Evolutionary conservation across 1,139 yeast genomes (phyloP).

Genomic region (Schwanniomyces etchellsii): DNA sequence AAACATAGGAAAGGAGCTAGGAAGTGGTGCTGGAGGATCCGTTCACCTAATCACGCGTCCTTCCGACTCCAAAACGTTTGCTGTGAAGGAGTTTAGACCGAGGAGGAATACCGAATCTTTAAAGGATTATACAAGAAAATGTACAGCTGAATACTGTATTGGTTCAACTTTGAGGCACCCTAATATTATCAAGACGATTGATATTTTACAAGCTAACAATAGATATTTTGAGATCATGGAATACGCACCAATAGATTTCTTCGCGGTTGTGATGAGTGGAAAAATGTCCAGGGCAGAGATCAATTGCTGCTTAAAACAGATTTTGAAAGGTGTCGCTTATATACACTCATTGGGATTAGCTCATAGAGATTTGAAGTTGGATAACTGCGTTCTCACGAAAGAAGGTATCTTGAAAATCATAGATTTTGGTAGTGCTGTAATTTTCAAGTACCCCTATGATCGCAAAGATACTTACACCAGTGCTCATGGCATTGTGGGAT

Average conservation of each 20-base stretch:
- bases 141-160: conserved; percentile 94
- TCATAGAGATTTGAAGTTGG: conserved; percentile 91
- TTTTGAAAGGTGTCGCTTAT: conserved; percentile 77
- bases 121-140: conserved; percentile 89
- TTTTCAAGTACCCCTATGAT: conserved; percentile 88
- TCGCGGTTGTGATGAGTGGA: conserved; percentile 97
- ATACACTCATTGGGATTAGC: conserved; percentile 88
- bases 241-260: conserved; percentile 92
- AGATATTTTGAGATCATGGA: conserved; percentile 96
- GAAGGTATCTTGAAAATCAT: conserved; percentile 87
- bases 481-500: conserved; percentile 93
- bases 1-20: conserved; percentile 81
- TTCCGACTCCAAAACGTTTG: conserved; percentile 79
- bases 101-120: conserved; percentile 76
- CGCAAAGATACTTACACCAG: conserved; percentile 34
- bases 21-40: conserved; percentile 98
- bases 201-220: conserved; percentile 80
- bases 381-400: conserved; percentile 84
- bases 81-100: conserved; percentile 93
- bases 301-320: conserved; percentile 85
- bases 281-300: conserved; percentile 82
- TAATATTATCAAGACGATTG: conserved; percentile 88
- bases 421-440: conserved; percentile 95
- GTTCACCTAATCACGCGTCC: conserved; percentile 82
- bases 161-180: conserved; percentile 90